phyloP scores from a whole-genome alignment of 306 rosid genomes.

The Citrullus amarus region DNA sequence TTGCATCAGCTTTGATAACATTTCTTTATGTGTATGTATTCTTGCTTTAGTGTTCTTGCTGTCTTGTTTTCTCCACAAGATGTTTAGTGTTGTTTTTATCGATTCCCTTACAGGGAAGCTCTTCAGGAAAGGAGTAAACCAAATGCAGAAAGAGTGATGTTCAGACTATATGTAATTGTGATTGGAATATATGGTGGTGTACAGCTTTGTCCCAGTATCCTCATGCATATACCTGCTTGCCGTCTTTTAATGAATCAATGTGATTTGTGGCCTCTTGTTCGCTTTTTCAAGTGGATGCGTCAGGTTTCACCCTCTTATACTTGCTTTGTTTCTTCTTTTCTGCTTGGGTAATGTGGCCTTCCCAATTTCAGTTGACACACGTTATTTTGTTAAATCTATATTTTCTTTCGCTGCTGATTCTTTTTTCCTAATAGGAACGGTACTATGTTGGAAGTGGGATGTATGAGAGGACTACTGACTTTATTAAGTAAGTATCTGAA shows the following conservation, averaged over 20 bases:
- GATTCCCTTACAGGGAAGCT: constrained; percentile 52
- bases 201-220: constrained; percentile 63
- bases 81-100: constrained; percentile 13
- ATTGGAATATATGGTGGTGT: constrained; percentile 78
- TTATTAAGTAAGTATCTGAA: constrained; percentile 50
- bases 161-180: constrained; percentile 49
- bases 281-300: constrained; percentile 90
- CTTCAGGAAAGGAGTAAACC: constrained; percentile 60
- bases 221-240: constrained; percentile 88
- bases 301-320: constrained; percentile 41
- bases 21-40: constrained; percentile 67
- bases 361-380: constrained; percentile 10
- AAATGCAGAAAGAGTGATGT: constrained; percentile 32
- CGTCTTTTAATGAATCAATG: constrained; percentile 66
- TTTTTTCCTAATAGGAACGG: constrained; percentile 46
- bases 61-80: neutral
- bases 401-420: neutral
- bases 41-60: constrained; percentile 7
- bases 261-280: constrained; percentile 68
- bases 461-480: constrained; percentile 84
- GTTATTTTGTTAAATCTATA: constrained; percentile 3
- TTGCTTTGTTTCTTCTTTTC: neutral
- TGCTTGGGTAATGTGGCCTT: neutral
- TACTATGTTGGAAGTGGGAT: constrained; percentile 91
- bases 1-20: constrained; percentile 57